Evolutionary conservation across 441 rosid genomes (phyloP).

Genomic region (Jatropha multifida): DNA sequence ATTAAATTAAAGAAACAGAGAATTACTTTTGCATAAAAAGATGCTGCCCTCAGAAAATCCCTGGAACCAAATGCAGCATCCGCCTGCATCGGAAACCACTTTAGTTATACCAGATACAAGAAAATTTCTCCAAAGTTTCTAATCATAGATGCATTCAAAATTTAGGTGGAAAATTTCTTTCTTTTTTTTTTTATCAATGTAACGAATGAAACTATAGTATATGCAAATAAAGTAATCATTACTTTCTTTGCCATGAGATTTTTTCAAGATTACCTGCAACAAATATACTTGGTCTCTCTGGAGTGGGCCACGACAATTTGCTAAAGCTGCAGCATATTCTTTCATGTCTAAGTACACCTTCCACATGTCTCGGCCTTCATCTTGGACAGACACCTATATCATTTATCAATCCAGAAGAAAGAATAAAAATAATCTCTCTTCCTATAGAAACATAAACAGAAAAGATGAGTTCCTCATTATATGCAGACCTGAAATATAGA

Average conservation of each 20-base stretch:
- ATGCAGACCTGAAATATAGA: constrained; percentile 86
- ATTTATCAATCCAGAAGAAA: constrained; percentile 25
- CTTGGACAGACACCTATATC: constrained; percentile 87
- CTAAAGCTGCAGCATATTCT: constrained; percentile 95
- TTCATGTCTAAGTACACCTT: constrained; percentile 96
- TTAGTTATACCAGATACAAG: constrained; percentile 26
- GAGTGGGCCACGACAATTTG: constrained; percentile 82
- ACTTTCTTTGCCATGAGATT: constrained; percentile 9
- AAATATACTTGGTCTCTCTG: constrained; percentile 98
- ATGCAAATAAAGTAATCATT: constrained; percentile 13
- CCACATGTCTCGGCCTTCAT: constrained; percentile 99
- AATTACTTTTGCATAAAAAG: constrained; percentile 91
- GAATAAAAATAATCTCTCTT: constrained; percentile 20
- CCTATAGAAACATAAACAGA: constrained; percentile 18
- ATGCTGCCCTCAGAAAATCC: constrained; percentile 93
- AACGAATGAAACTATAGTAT: background rate
- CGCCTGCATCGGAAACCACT: constrained; percentile 65
- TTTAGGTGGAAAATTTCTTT: constrained; percentile 14
- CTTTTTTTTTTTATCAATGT: background rate
- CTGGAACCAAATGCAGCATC: constrained; percentile 82
- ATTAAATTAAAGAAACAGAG: constrained; percentile 19
- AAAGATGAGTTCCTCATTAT: constrained; percentile 21
- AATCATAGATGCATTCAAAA: constrained; percentile 16
- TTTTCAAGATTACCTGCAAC: constrained; percentile 68
- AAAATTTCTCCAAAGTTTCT: constrained; percentile 18